These are phyloP conservation scores for Penicillium sp. DNA, from an alignment of 2,329 filamentous ascomycete species.

Conservation along the genomic window DNA sequence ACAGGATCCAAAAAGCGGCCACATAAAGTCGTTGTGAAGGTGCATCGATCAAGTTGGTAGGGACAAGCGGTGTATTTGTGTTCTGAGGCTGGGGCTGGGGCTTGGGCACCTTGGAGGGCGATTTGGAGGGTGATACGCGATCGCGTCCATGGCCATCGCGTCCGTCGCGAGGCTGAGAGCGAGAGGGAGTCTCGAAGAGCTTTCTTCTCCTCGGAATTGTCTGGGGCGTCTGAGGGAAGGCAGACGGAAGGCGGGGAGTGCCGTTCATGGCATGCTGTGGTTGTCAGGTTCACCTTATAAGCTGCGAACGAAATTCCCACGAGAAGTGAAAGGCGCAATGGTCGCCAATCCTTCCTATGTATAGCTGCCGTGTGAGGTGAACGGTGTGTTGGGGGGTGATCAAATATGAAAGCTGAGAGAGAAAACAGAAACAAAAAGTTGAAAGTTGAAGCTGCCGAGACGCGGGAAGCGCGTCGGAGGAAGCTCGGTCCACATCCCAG, in stretches of 20 bases:
- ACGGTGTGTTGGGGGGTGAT: background rate
- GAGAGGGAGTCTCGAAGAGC: slow-evolving; percentile 28
- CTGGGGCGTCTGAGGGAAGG: slow-evolving; percentile 70
- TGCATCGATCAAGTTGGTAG: slow-evolving; percentile 75
- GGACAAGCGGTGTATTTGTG: slow-evolving; percentile 61
- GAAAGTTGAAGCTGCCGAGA: slow-evolving; percentile 21
- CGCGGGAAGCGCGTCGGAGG: slow-evolving; percentile 25
- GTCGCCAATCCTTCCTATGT: background rate
- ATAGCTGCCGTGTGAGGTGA: background rate
- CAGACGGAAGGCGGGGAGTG: slow-evolving; percentile 76
- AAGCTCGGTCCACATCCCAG: slow-evolving; percentile 21
- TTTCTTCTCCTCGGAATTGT: slow-evolving; percentile 39
- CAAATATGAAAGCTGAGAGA: slow-evolving; percentile 1
- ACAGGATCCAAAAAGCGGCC: slow-evolving; percentile 66
- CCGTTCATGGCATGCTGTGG: slow-evolving; percentile 68
- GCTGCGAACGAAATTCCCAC: slow-evolving; percentile 5
- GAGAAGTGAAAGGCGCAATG: background rate
- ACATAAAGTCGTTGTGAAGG: slow-evolving; percentile 88
- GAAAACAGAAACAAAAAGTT: slow-evolving; percentile 19
- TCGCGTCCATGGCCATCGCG: slow-evolving; percentile 11
- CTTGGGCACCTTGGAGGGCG: slow-evolving; percentile 17
- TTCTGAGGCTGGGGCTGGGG: slow-evolving; percentile 12
- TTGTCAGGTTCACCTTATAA: slow-evolving; percentile 14
- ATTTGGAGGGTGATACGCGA: slow-evolving; percentile 23
- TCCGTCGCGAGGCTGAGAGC: slow-evolving; percentile 22